These are phyloP conservation scores for Austroboletus novae-zelandiae DNA, from an alignment of 1,284 basidiomycete species.

Conservation along the genomic window DNA sequence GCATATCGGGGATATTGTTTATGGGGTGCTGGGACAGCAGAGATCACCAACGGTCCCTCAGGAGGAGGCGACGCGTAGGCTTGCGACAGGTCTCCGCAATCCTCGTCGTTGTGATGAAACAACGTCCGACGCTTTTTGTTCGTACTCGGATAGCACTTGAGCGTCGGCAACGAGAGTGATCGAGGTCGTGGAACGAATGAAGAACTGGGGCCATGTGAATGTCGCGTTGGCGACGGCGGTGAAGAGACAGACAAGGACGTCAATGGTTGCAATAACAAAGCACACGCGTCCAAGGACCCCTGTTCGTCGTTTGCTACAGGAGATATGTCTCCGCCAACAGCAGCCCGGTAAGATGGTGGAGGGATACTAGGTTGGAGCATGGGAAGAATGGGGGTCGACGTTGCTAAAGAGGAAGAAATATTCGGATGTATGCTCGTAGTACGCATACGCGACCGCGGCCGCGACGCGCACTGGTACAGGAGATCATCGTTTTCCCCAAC, in stretches of 20 bases:
- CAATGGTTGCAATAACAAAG: slow-evolving; percentile 29
- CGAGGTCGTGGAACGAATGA: slow-evolving; percentile 25
- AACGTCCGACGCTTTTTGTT: slow-evolving; percentile 17
- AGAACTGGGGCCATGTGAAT: slow-evolving; percentile 10
- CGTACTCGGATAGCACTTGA: neutral
- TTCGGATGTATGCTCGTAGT: slow-evolving; percentile 30
- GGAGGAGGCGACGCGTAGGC: slow-evolving; percentile 31
- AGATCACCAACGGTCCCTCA: slow-evolving; percentile 25
- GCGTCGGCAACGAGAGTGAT: slow-evolving; percentile 22
- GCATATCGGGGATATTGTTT: slow-evolving; percentile 29
- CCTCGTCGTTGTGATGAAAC: slow-evolving; percentile 10
- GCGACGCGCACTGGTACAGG: slow-evolving; percentile 20
- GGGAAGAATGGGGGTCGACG: neutral
- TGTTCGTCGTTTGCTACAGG: neutral
- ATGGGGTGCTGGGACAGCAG: slow-evolving; percentile 14
- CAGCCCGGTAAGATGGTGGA: slow-evolving; percentile 22
- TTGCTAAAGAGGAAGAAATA: slow-evolving; percentile 4
- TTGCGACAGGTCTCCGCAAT: slow-evolving; percentile 29
- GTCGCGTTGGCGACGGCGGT: slow-evolving; percentile 5
- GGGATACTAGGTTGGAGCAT: slow-evolving; percentile 8
- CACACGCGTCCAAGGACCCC: slow-evolving; percentile 19
- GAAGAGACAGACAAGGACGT: slow-evolving; percentile 14
- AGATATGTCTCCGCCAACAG: slow-evolving; percentile 1
- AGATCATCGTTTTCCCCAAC: slow-evolving; percentile 22
- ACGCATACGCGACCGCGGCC: slow-evolving; percentile 21